Conservation (phyloP, 305 asterid genomes). For the Withania somnifera region DNA sequence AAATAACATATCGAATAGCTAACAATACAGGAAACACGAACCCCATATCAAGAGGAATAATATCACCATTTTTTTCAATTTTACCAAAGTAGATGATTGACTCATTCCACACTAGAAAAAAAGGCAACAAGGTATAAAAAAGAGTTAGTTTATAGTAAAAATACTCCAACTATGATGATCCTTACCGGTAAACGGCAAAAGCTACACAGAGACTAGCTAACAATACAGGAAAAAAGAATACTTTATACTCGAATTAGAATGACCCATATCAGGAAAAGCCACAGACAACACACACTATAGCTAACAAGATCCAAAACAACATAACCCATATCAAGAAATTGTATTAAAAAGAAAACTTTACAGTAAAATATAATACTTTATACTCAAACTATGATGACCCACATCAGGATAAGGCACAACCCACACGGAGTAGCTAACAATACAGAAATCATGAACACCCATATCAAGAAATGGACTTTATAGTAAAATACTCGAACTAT, state of each 20-base stretch:
- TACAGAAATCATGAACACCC: no score
- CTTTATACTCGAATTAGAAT: not conserved
- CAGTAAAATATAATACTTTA: no score
- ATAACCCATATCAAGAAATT: not conserved
- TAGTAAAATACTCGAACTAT: no score
- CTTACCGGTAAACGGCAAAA: no score
- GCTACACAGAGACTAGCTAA: not conserved
- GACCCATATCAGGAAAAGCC: not conserved
- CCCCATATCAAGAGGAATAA: constrained; percentile 8
- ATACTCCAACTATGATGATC: not conserved
- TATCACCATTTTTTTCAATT: no score
- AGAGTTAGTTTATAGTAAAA: not conserved
- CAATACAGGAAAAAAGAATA: not conserved
- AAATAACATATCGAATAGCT: not conserved
- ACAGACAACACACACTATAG: not conserved
- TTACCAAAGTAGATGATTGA: no score
- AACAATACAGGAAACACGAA: not conserved
- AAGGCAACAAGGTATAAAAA: not conserved
- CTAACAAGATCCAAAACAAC: no score
- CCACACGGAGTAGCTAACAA: no score
- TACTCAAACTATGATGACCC: no score
- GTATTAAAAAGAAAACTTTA: not conserved
- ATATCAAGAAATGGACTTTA: no score
- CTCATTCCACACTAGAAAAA: no score
- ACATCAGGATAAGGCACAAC: no score